These are phyloP conservation scores for Penicillium robsamsonii DNA, from an alignment of 495 filamentous ascomycete species.

Conservation along the genomic window DNA sequence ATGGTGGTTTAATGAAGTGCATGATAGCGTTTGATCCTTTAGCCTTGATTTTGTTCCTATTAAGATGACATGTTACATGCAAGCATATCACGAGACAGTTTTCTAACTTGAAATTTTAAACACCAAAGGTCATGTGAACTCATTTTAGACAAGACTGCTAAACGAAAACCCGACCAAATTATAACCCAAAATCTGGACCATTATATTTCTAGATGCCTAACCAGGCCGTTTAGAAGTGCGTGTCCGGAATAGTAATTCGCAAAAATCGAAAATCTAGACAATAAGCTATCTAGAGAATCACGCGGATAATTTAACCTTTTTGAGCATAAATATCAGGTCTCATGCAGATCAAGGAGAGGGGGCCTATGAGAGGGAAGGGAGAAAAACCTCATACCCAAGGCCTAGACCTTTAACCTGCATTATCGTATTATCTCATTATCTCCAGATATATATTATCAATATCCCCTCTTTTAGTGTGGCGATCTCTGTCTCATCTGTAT, in stretches of 20 bases:
- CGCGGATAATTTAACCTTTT: conserved; percentile 24
- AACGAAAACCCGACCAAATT: not conserved
- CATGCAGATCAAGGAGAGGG: not conserved
- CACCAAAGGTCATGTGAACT: conserved; percentile 7
- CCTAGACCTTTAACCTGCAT: not conserved
- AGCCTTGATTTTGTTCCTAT: not conserved
- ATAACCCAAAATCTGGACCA: not conserved
- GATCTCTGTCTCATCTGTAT: not conserved
- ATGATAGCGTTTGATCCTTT: not conserved
- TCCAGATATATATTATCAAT: too few species aligned
- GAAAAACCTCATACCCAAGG: not conserved
- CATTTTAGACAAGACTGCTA: not conserved
- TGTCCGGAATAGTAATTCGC: not conserved
- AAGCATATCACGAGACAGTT: not conserved
- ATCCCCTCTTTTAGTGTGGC: not conserved
- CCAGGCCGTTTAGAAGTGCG: not conserved
- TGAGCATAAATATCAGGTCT: conserved; percentile 2
- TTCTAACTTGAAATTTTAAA: not conserved
- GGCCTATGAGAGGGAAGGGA: not conserved
- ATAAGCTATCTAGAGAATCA: not conserved
- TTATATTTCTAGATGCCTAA: not conserved
- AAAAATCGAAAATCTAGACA: not conserved
- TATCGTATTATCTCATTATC: not conserved
- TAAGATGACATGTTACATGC: not conserved
- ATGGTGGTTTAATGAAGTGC: conserved; percentile 18